Base-by-base conservation (phyloP, 768 basidiomycete species). In the Podaxis sp. region DNA sequence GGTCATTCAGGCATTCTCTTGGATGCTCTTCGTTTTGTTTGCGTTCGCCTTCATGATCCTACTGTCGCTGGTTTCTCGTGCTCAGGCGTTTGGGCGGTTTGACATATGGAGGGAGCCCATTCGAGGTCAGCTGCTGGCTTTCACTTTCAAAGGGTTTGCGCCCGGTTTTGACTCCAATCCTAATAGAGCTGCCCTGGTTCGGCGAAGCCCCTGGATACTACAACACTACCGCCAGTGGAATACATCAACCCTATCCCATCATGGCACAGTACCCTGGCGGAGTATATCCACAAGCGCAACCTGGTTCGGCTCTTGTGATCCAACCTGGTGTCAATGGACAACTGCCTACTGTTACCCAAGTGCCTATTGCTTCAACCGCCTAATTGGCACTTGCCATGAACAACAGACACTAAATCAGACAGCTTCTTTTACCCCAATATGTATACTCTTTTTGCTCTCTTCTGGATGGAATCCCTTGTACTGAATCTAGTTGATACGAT, bases 1-100 rank as follows among this genome's bases (percentile, higher is more conserved):
- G 73, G 86, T 86, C 51, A 79, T 91, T 37, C 83, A 91, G 66
- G 90, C 88, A 2, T 84, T 93, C 70, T 91, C 91, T 0, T 93
- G 91, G 91, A 79, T 83, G 69, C 74, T 84, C 56, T 93, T 92
- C 68, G 77, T 78, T 24, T 52, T 77, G 19, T 75, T 75, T 57
- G 69, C 73, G 8, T 60, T 80, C 43, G 87, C 84, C 62, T 76
- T 90, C 67, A 62, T 80, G 61, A 78, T 90, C 64, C 75, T 91
- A 36, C 65, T 89, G 65, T 65, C 79, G 38, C 83, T 92, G 43
- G 82, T 87, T 15, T 77, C 74, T 46, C 81, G 78, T 66, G 84
- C 86, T 27, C 80, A 85, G 65, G 72, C 75, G 57, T 79, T 82
- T 66, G 87, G 87, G 25, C 77, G 82, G 13, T 79, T 73, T 50